Conservation (phyloP, 257 asterid species). For the Solanum lycopersicoides region DNA sequence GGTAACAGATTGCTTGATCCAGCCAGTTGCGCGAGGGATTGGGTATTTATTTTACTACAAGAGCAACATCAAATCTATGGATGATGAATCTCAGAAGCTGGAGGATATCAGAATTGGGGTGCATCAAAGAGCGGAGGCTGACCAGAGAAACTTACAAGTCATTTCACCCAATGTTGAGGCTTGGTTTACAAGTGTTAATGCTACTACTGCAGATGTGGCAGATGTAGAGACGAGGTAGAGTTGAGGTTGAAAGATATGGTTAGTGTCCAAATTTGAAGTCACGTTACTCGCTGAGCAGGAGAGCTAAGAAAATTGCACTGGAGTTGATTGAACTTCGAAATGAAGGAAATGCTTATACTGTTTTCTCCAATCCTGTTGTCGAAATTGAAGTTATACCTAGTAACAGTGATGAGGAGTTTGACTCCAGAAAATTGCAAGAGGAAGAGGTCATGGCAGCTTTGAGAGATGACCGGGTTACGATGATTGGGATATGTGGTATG, state of each 20-base stretch:
- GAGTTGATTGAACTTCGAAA: background rate
- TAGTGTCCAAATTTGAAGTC: too few species aligned
- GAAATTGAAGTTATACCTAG: background rate
- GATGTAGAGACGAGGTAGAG: too few species aligned
- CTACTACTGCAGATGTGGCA: too few species aligned
- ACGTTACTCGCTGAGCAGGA: background rate
- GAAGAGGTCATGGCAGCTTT: background rate
- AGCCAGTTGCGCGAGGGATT: background rate
- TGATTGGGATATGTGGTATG: slow-evolving; percentile 8
- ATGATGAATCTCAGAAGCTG: background rate
- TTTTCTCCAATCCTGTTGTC: background rate
- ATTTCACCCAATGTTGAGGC: background rate
- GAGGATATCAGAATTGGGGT: background rate
- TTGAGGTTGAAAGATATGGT: too few species aligned
- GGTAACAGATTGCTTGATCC: background rate
- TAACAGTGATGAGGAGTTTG: background rate
- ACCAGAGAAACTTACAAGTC: background rate
- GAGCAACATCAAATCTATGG: background rate
- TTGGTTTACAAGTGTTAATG: background rate
- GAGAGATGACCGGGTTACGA: background rate
- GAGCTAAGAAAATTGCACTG: background rate
- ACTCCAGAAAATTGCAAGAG: background rate
- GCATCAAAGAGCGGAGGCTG: background rate
- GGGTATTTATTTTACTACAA: background rate
- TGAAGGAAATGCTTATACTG: background rate